Base-by-base conservation (phyloP, 441 rosid species). In the Croton laevigatus region DNA sequence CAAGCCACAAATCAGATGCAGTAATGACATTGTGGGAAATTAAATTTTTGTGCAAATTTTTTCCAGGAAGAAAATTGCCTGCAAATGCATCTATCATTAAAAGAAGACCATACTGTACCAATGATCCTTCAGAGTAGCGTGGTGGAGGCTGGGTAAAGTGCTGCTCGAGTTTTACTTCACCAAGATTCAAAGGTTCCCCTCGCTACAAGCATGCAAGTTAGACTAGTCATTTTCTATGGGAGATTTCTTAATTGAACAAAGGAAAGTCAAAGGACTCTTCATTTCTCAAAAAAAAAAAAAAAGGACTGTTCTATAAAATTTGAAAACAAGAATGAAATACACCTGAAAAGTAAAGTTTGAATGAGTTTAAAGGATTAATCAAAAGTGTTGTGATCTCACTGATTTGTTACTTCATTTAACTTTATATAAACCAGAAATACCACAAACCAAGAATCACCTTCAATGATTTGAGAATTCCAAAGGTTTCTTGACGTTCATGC, bases 101-200 rank as follows among this genome's bases (percentile, higher is more conserved):
- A 12, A 48, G 62, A 60, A 52, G 16, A 53, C 49, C 38, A 45
- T 59, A 59, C 34, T 13, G n/a, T 89, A 96, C 99, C 94, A 96
- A 79, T 77, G 99, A 87, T 68, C 88, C 98, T 82, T 96, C 99
- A 10, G 91, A 85, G 81, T 86, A 96, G 81, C 96, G 98, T 58
- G 91, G 70, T 68, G 97, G 89, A 78, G 87, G 94, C 79, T 86
- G 90, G 36, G 98, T 96, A 79, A 82, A 71, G 81, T 96, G 97
- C 81, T 90, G 96, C 83, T 85, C 83, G 80, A 85, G 84, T 72
- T 89, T 87, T 69, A 85, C 87, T 74, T 83, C 85, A 68, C 78
- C 77, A 74, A 89, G 78, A 82, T 62, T 58, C 72, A 96, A 45
- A 58, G 49, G 73, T 79, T 89, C 94, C 74, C 93, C 97, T 77